Evolutionary conservation across 106 monocot species (phyloP), one percentile per base, ranked within the genome.

Genomic region (Iris macrosiphon): DNA sequence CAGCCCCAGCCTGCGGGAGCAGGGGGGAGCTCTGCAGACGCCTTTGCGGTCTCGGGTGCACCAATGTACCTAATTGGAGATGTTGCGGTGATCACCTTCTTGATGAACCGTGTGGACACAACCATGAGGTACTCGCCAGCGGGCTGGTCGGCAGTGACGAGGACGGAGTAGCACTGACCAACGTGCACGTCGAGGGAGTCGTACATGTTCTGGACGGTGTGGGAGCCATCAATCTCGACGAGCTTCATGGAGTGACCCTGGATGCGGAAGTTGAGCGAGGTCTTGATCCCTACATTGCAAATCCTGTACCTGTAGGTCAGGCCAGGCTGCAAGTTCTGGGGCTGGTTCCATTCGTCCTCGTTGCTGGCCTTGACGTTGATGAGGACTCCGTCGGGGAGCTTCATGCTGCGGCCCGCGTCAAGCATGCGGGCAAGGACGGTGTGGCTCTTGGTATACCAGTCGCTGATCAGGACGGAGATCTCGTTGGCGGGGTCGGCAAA

Each of bases 181-280:
- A 64, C 68, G 40, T 79, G 72, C 31, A 79, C 40, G 68, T 79
- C 78, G 38, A 79, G 51, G 27, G 78, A 79, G 40, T 68, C 68
- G 58, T 79, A 79, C 12, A 30, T 12, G 37, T 63, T 72, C 52
- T 79, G 78, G 16, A 79, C 33, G 3, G 71, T 72, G 63, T 79
- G 72, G 30, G 67, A 72, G 37, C 78, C 67, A 57, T 78, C 72
- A 45, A 78, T 67, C 56, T 79, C 74, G 3, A 79, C 79, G 4
- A 79, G 60, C 69, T 65, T 70, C 64, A 79, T 41, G 6, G 39
- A 3, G 27, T 74, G 79, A 7, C 50, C 55, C 41, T 79, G 79
- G 41, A 79, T 59, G 10, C 79, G 57, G 74, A 79, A 79, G 43
- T 79, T 79, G 49, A 79, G 65, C 23, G 79, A 57, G 15, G 69